Base-by-base conservation (phyloP, 2,329 filamentous ascomycete species). In the Verticillium longisporum region DNA sequence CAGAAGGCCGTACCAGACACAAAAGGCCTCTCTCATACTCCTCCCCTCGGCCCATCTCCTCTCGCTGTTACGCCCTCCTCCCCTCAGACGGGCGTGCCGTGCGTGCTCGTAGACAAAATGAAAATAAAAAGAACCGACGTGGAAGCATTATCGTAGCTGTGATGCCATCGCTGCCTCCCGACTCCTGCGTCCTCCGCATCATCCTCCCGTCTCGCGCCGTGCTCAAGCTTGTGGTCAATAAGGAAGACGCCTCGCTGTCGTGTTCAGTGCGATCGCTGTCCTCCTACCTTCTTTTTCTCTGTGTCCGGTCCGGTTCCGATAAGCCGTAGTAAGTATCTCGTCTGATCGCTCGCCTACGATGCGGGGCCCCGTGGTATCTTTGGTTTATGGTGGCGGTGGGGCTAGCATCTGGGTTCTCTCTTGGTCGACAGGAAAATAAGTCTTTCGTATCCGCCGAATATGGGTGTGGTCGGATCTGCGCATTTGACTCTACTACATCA, bases 401-500 rank as follows among this genome's bases (percentile, higher is more conserved):
- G 41, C 41, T 21, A 18, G 41, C 41, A 26, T 50, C 41, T 50
- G 41, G 26, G 18, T 50, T n/a, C 18, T 50, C n/a, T 50, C 41
- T 50, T 50, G 41, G 3, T 50, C 41, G 41, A 50, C 41, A 50
- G 41, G 41, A 21, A 50, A 50, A 50, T 18, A 45, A 50, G 41
- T 50, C 55, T 55, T 58, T 58, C 53, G 53, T 18, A 50, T 58
- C 31, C 60, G 18, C 58, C 55, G 55, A 26, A 36, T 34, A 57
- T 64, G 41, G 41, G 10, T 9, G 41, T n/a, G 41, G n/a, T 50
- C 60, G 59, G 60, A 62, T 64, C 62, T 66, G 7, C 41, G 41
- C n/a, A 18, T 50, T 10, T 15, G 54, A 55, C 38, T 54, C 41
- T 59, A 54, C 75, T 85, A 98, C 94, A 98, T 98, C 78, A 99